These are phyloP conservation scores for Drechslerella stenobrocha DNA, from an alignment of 2,329 filamentous ascomycete species.

Conservation along the genomic window DNA sequence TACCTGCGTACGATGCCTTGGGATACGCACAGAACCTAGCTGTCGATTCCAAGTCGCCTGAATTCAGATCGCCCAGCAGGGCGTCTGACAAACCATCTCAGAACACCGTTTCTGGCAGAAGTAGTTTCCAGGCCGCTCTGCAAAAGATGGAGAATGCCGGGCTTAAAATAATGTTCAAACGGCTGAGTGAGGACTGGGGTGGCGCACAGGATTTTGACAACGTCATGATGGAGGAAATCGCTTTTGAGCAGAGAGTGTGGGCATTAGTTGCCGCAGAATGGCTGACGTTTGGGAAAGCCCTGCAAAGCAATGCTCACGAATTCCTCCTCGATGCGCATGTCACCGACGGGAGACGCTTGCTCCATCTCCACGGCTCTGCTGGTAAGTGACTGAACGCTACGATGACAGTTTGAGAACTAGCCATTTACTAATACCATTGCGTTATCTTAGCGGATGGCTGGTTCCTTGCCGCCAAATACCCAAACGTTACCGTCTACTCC, in stretches of 20 bases:
- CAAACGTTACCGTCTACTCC: slow-evolving; percentile 46
- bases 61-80: slow-evolving; percentile 34
- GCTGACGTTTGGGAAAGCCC: slow-evolving; percentile 47
- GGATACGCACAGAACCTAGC: slow-evolving; percentile 10
- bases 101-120: slow-evolving; percentile 2
- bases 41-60: slow-evolving; percentile 22
- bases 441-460: slow-evolving; percentile 48
- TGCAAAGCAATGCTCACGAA: slow-evolving; percentile 48
- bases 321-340: slow-evolving; percentile 35
- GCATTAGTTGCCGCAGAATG: slow-evolving; percentile 47
- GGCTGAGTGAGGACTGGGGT: slow-evolving; percentile 48
- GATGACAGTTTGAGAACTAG: background rate
- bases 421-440: slow-evolving; percentile 17
- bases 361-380: slow-evolving; percentile 47
- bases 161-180: slow-evolving; percentile 49
- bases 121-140: slow-evolving; percentile 40
- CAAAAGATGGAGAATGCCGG: slow-evolving; percentile 47
- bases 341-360: slow-evolving; percentile 31
- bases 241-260: slow-evolving; percentile 48
- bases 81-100: slow-evolving; percentile 20
- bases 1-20: slow-evolving; percentile 37
- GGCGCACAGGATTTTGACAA: slow-evolving; percentile 29
- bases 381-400: slow-evolving; percentile 19
- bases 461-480: slow-evolving; percentile 49
- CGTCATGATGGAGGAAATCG: slow-evolving; percentile 37